Evolutionary conservation across 108 stramenopile species (phyloP).

Genomic region (Stephanodiscus triporus): DNA sequence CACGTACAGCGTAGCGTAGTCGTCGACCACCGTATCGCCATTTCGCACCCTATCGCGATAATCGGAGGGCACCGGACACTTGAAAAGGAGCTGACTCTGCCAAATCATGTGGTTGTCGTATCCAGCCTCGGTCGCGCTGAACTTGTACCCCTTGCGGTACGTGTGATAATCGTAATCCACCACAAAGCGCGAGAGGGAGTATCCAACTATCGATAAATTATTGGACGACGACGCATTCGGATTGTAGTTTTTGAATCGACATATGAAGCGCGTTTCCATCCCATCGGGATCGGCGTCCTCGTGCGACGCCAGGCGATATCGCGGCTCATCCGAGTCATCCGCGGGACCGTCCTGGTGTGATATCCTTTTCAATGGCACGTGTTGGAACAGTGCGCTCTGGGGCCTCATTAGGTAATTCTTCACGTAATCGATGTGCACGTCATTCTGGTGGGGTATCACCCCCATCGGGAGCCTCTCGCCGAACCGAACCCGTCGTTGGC

Average conservation of each 20-base stretch:
- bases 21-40: constrained; percentile 64
- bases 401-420: constrained; percentile 68
- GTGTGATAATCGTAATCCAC: constrained; percentile 84
- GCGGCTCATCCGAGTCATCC: constrained; percentile 12
- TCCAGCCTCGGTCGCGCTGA: constrained; percentile 65
- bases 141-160: constrained; percentile 58
- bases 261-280: constrained; percentile 84
- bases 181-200: constrained; percentile 70
- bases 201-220: constrained; percentile 54
- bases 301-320: constrained; percentile 77
- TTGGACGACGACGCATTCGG: constrained; percentile 9
- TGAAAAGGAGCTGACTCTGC: constrained; percentile 76
- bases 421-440: constrained; percentile 38
- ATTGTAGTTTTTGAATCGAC: constrained; percentile 75
- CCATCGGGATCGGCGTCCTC: constrained; percentile 86
- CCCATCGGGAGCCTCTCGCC: constrained; percentile 33
- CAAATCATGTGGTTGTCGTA: constrained; percentile 77
- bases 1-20: constrained; percentile 79
- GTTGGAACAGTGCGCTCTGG: constrained; percentile 82
- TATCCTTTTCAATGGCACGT: constrained; percentile 76
- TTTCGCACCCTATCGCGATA: constrained; percentile 54
- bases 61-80: constrained; percentile 75
- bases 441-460: constrained; percentile 25
- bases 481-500: constrained; percentile 14
- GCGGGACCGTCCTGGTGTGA: background rate